A percentile compares a stretch with the other conserved stretches of the same genome.
phyloP scores from a whole-genome alignment of 2,329 filamentous ascomycete species.

The Tolypocladium tropicale region DNA sequence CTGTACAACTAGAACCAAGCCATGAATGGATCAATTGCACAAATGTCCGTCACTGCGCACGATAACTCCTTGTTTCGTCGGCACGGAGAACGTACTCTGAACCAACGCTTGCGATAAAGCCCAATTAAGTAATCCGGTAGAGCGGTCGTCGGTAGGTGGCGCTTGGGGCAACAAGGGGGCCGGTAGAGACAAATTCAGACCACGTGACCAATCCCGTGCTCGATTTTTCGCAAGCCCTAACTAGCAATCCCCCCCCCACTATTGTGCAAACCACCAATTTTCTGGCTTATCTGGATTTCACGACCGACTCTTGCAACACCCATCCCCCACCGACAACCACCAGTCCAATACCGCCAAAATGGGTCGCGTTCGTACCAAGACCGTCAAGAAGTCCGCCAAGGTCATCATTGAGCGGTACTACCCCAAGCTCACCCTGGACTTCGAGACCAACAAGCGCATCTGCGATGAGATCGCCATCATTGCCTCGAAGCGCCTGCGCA shows the following conservation, averaged over 20 bases:
- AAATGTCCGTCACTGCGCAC: not conserved
- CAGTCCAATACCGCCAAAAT: constrained; percentile 47
- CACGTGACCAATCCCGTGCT: constrained; percentile 16
- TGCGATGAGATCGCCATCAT: constrained; percentile 99
- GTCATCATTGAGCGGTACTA: constrained; percentile 99
- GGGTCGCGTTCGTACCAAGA: constrained; percentile 63
- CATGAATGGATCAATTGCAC: not conserved
- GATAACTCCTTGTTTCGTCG: too few species aligned
- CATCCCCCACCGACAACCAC: constrained; percentile 23
- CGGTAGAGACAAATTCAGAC: not conserved
- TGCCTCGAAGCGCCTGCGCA: constrained; percentile 95
- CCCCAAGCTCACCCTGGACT: constrained; percentile 96
- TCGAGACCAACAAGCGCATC: constrained; percentile 99
- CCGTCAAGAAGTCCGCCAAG: constrained; percentile 78
- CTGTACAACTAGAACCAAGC: constrained; percentile 6
- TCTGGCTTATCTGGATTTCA: constrained; percentile 10
- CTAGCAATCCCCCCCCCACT: constrained; percentile 8
- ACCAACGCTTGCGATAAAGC: not conserved
- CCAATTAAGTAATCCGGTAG: not conserved
- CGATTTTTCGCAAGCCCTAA: constrained; percentile 18
- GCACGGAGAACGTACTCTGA: not conserved
- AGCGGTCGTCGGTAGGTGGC: rapidly evolving
- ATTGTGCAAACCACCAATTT: constrained; percentile 18
- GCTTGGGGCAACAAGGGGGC: too few species aligned
- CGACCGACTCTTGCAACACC: constrained; percentile 18